Evolutionary conservation across 1,284 basidiomycete species (phyloP).

Genomic region (Rugosomyces carneus): DNA sequence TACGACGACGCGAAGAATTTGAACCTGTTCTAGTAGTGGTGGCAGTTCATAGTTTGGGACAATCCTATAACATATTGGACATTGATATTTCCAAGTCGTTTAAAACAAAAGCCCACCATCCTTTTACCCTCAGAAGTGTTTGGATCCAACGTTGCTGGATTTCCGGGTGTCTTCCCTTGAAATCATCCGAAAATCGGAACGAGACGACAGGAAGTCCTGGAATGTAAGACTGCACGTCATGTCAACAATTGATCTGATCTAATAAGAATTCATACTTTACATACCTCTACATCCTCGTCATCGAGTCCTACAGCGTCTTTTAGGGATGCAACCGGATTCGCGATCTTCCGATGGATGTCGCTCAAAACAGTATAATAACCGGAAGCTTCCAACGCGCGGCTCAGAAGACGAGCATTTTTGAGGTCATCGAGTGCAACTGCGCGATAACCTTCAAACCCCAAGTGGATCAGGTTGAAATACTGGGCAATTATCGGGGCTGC

Average conservation of each 20-base stretch:
- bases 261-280: slow-evolving; percentile 9
- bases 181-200: slow-evolving; percentile 84
- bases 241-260: neutral
- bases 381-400: slow-evolving; percentile 79
- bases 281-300: slow-evolving; percentile 48
- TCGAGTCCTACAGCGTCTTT: slow-evolving; percentile 34
- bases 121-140: slow-evolving; percentile 66
- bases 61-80: slow-evolving; percentile 42
- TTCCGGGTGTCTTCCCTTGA: slow-evolving; percentile 64
- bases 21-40: slow-evolving; percentile 58
- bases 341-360: slow-evolving; percentile 50
- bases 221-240: slow-evolving; percentile 46
- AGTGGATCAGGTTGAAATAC: slow-evolving; percentile 87
- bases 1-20: slow-evolving; percentile 86
- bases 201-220: slow-evolving; percentile 88
- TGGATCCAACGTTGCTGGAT: slow-evolving; percentile 90
- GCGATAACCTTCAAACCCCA: slow-evolving; percentile 81
- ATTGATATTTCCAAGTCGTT: neutral
- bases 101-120: slow-evolving; percentile 46
- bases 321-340: slow-evolving; percentile 29
- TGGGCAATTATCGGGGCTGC: slow-evolving; percentile 88
- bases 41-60: slow-evolving; percentile 85
- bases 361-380: slow-evolving; percentile 73
- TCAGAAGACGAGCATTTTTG: slow-evolving; percentile 80
- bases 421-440: slow-evolving; percentile 71